Evolutionary conservation across 441 rosid species (phyloP), one percentile per base, ranked within the genome.

Genomic region (Brassica balearica): DNA sequence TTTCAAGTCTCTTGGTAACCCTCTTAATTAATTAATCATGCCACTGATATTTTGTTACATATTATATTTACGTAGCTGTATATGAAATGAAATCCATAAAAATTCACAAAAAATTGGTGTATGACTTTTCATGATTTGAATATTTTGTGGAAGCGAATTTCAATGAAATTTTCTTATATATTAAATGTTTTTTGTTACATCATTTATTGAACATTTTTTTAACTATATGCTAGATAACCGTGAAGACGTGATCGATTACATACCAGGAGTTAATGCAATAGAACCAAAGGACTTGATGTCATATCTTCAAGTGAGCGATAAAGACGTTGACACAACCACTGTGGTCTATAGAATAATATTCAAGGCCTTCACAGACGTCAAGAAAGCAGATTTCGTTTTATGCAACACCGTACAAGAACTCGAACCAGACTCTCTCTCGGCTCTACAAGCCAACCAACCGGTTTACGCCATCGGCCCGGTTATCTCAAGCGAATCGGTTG

Each of bases 401-500:
- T 83, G 87, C 77, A 88, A 88, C 82, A 67, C 94, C 0, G 85
- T 88, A 9, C 85, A 82, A 41, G 94, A 89, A 68, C 87, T 87
- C 8, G 94, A 92, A 71, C 62, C 69, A 4, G 78, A 77, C 8
- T 83, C 89, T 56, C 41, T 88, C 8, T 53, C 84, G 5, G 94
- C 92, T 71, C 73, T 92, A 17, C 82, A 82, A 68, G 82, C 74
- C 70, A 74, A 81, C 12, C 83, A 81, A 58, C 82, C 90, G 2
- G 85, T 74, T 78, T 88, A 87, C 9, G 82, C 93, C 1, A 83
- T 90, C 5, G 94, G 97, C 11, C 92, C 94, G 61, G 73, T 88
- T 53, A 84, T 87, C 77, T 86, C 90, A 79, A 69, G 81, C 64
- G 10, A 69, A 32, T 79, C 84, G 4, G 53, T 60, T 5, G 86